phyloP scores from a whole-genome alignment of 148 eudicot species.

The Rhododendron vialii region DNA sequence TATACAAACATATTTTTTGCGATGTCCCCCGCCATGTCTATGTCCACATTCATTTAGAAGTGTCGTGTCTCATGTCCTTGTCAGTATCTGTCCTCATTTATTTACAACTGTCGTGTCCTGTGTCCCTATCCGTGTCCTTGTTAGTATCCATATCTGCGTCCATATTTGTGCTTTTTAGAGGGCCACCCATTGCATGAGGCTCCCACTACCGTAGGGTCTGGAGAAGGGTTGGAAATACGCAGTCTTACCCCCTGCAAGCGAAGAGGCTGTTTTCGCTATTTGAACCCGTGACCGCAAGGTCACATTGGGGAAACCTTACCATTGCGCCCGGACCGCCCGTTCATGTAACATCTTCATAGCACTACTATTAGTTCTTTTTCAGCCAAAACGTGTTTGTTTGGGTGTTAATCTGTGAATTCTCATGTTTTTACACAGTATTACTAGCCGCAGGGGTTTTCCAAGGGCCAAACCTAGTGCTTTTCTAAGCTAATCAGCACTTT shows the following conservation, averaged over 20 bases:
- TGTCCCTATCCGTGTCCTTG: neutral
- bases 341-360: neutral
- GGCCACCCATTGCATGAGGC: too few relatives aligned
- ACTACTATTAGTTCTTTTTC: neutral
- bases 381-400: neutral
- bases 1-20: too few relatives aligned
- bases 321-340: too few relatives aligned
- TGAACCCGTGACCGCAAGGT: too few relatives aligned
- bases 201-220: too few relatives aligned
- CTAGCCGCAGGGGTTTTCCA: neutral
- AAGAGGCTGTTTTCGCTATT: too few relatives aligned
- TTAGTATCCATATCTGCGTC: too few relatives aligned
- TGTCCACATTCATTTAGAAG: too few relatives aligned
- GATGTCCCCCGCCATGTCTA: neutral
- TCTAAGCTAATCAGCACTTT: neutral
- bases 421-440: neutral
- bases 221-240: too few relatives aligned
- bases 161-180: too few relatives aligned
- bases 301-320: too few relatives aligned
- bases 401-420: neutral
- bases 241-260: too few relatives aligned
- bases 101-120: neutral
- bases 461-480: neutral
- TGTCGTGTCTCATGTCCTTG: neutral
- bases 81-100: neutral